Percentiles rank a stretch among this genome's conserved stretches.
Conservation (phyloP, 2,329 filamentous ascomycete species). For the Orbilia quercus region DNA sequence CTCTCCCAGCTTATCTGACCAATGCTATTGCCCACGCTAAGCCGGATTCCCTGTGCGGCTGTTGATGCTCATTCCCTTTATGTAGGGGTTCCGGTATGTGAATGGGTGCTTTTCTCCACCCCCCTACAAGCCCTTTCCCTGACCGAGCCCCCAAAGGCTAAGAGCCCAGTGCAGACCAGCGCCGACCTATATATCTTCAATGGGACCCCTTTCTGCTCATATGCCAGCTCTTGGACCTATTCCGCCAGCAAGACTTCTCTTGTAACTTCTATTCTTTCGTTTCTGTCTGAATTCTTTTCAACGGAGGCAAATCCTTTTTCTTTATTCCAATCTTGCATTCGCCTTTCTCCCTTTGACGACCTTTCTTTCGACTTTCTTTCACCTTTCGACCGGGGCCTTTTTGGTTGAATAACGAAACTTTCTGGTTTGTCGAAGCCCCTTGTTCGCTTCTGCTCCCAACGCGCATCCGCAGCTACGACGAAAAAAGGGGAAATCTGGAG, state of each 20-base stretch:
- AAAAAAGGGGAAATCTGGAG: conserved; percentile 52
- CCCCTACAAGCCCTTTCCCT: conserved; percentile 34
- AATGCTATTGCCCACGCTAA: conserved; percentile 44
- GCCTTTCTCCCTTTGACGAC: conserved; percentile 51
- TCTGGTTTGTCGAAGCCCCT: conserved; percentile 39
- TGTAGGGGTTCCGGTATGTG: conserved; percentile 45
- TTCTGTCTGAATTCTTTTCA: conserved; percentile 53
- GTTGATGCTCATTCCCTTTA: conserved; percentile 55
- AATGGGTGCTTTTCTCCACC: conserved; percentile 42
- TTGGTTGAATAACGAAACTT: conserved; percentile 18
- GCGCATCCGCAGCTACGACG: conserved; percentile 46
- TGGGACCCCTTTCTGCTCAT: conserved; percentile 57
- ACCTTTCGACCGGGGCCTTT: conserved; percentile 44
- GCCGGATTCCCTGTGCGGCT: conserved; percentile 55
- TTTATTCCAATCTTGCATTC: no score
- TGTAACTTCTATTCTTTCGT: conserved; percentile 55
- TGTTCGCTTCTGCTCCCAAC: conserved; percentile 46
- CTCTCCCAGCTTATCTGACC: conserved; percentile 56
- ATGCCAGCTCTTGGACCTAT: conserved; percentile 57
- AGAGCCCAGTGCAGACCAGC: conserved; percentile 2
- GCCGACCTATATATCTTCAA: conserved; percentile 46
- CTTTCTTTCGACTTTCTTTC: conserved; percentile 60
- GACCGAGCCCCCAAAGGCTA: conserved; percentile 11
- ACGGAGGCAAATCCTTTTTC: conserved; percentile 33
- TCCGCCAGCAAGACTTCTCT: conserved; percentile 56